Conservation (phyloP, 352 stramenopile species). For the Globisporangium irregulare region DNA sequence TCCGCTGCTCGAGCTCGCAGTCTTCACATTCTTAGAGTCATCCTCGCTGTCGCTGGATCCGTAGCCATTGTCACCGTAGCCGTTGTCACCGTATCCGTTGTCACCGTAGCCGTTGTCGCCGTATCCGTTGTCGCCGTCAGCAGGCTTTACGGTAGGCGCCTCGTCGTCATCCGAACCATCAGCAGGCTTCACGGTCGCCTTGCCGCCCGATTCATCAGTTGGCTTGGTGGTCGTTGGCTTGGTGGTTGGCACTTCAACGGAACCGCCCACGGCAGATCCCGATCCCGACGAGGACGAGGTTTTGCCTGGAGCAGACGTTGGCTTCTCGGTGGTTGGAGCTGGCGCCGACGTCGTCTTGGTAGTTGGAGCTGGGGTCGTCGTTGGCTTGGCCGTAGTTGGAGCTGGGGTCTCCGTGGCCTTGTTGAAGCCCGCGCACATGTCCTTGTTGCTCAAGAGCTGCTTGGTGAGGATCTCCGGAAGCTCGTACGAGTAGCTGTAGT, state of each 20-base stretch:
- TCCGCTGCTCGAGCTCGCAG: constrained; percentile 2
- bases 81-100: constrained; percentile 1
- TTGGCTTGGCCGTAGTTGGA: constrained; percentile 30
- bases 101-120: background rate
- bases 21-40: background rate
- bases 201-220: background rate
- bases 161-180: background rate
- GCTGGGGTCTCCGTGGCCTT: constrained; percentile 1
- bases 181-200: constrained; percentile 9
- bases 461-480: constrained; percentile 51
- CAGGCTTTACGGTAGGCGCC: constrained; percentile 4
- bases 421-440: constrained; percentile 56
- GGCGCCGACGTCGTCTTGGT: constrained; percentile 3
- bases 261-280: background rate
- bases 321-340: background rate
- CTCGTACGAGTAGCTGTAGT: constrained; percentile 74
- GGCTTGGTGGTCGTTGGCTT: constrained; percentile 10
- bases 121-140: background rate
- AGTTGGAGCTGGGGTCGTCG: constrained; percentile 2
- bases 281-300: constrained; percentile 7
- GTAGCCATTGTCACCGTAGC: background rate
- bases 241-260: constrained; percentile 7
- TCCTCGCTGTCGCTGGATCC: background rate
- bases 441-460: constrained; percentile 62
- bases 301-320: background rate